Conservation (phyloP, 2,329 filamentous ascomycete genomes). For the Phialemonium atrogriseum region DNA sequence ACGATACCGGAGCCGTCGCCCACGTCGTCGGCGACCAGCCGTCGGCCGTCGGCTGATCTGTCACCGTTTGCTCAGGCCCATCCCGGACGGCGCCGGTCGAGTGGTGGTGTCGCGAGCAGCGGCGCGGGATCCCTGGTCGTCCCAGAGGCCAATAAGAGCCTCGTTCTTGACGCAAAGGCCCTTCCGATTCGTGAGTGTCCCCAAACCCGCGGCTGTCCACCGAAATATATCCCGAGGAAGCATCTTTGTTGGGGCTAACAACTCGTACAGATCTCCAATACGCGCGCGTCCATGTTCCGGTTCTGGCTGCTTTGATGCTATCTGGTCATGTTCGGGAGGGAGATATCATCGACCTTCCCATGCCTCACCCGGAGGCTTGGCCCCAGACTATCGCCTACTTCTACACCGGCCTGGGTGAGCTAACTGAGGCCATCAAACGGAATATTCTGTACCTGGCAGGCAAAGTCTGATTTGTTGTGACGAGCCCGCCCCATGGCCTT, state of each 20-base stretch:
- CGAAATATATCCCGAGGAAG: too few species aligned
- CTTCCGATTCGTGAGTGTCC: background rate
- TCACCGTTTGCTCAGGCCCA: slow-evolving; percentile 1
- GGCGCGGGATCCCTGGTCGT: background rate
- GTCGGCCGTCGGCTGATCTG: slow-evolving; percentile 7
- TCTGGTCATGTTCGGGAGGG: slow-evolving; percentile 42
- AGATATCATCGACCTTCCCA: slow-evolving; percentile 47
- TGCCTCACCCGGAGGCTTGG: slow-evolving; percentile 51
- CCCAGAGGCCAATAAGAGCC: background rate
- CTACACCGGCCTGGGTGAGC: slow-evolving; percentile 40
- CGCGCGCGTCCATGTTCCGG: slow-evolving; percentile 40
- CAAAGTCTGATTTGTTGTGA: slow-evolving; percentile 22
- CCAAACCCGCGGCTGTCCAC: too few species aligned
- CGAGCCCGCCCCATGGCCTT: slow-evolving; percentile 7
- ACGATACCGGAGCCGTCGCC: slow-evolving; percentile 30
- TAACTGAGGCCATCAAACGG: slow-evolving; percentile 36
- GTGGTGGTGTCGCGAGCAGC: background rate
- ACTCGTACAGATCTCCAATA: slow-evolving; percentile 36
- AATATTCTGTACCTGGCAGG: slow-evolving; percentile 51
- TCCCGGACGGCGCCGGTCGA: slow-evolving; percentile 1
- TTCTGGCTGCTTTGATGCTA: slow-evolving; percentile 45
- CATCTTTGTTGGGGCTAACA: slow-evolving; percentile 4
- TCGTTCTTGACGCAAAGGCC: background rate
- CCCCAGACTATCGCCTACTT: slow-evolving; percentile 44
- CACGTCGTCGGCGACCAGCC: slow-evolving; percentile 9